Evolutionary conservation across 306 rosid genomes (phyloP), one percentile per base, ranked within the genome.

Genomic region (Corylus avellana): DNA sequence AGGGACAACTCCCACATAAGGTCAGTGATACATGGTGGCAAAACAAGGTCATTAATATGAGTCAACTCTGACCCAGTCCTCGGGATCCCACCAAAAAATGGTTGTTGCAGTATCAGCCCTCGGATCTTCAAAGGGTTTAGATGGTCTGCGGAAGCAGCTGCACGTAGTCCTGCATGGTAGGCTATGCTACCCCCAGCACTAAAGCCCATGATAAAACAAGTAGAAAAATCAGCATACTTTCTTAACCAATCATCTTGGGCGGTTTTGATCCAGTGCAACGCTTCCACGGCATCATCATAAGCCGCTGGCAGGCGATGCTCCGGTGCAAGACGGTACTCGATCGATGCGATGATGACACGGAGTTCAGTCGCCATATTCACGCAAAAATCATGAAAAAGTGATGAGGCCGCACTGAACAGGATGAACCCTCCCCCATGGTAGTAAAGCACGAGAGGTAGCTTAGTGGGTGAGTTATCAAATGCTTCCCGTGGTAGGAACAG

Each of bases 161-260:
- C 79, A 14, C 84, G 87, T 0, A 87, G 79, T 62, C 79, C 87
- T 0, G 82, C 85, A 25, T 76, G 73, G 75, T 86, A 90, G 0
- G 91, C 86, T n/a, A 90, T 88, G 72, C 80, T 90, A 0, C 42
- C 91, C 4, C 93, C 90, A 0, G 93, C 85, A 22, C 91, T 88
- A 0, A 67, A 3, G 16, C 93, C 93, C 93, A 86, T 84, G 0
- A 90, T 81, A 56, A 78, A 88, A 58, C 86, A 86, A 7, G 62
- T 76, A 2, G 90, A 80, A 1, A 66, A 62, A 13, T 90, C 91
- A 2, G 85, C 90, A 17, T 82, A 61, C 9, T 62, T 54, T 16
- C 17, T 74, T 72, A 90, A 32, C 91, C 91, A 90, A 4, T 78
- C 82, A 14, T 90, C 78, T 5, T 74, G 25, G 12, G 59, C 11